Evolutionary conservation across 768 basidiomycete genomes (phyloP).

Genomic region (Panaeolus papilionaceus): DNA sequence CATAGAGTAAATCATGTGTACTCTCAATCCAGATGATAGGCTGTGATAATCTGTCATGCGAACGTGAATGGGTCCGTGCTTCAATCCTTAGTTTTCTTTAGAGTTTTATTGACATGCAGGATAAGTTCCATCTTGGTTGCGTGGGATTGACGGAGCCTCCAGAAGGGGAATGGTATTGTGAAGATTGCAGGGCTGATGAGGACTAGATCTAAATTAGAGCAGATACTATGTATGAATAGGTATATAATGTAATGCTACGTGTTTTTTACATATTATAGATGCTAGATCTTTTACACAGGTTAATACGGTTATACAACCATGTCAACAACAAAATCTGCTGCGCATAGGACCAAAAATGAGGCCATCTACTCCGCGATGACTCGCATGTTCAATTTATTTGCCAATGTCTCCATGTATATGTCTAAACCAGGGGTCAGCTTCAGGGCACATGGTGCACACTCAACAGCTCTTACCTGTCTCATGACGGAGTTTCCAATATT

Average conservation of each 20-base stretch:
- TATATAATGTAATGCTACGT: constrained; percentile 11
- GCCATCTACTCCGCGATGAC: constrained; percentile 33
- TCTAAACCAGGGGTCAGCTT: constrained; percentile 45
- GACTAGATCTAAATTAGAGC: constrained; percentile 23
- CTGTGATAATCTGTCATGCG: constrained; percentile 77
- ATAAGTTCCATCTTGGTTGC: constrained; percentile 77
- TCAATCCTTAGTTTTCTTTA: neutral
- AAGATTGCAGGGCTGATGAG: constrained; percentile 59
- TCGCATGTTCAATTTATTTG: constrained; percentile 77
- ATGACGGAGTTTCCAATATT: constrained; percentile 84
- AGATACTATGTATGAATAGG: constrained; percentile 13
- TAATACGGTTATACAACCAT: too few relatives aligned
- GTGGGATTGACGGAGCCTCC: constrained; percentile 65
- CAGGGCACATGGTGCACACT: constrained; percentile 14
- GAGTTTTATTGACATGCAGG: constrained; percentile 18
- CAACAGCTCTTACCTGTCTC: constrained; percentile 61
- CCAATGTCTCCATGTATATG: constrained; percentile 86
- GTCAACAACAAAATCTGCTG: neutral
- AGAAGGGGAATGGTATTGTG: constrained; percentile 75
- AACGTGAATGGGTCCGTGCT: constrained; percentile 80
- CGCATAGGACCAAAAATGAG: neutral
- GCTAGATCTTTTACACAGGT: neutral
- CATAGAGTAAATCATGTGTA: constrained; percentile 17
- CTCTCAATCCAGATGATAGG: constrained; percentile 74
- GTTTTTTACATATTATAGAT: constrained; percentile 3